Conservation (phyloP, 2,329 filamentous ascomycete species). For the Tolypocladium ophioglossoides region DNA sequence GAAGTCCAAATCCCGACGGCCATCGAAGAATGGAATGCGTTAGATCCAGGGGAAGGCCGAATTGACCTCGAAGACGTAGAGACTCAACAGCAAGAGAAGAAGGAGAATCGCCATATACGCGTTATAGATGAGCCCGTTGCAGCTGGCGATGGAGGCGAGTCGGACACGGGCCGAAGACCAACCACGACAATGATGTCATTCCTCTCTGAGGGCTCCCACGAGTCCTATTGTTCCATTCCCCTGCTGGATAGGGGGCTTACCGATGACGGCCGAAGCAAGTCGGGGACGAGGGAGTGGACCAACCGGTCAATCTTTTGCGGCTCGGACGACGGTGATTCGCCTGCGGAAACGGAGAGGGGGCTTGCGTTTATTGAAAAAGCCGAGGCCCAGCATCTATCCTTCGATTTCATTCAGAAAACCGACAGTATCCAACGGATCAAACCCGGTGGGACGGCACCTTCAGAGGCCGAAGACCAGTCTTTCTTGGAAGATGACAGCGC, state of each 20-base stretch:
- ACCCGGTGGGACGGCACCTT: conserved; percentile 21
- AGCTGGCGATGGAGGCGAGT: conserved; percentile 2
- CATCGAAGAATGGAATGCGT: background rate
- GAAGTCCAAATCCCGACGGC: background rate
- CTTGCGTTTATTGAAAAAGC: conserved; percentile 5
- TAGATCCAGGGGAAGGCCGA: background rate
- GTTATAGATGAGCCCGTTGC: conserved; percentile 30
- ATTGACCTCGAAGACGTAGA: background rate
- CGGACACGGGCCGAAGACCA: conserved; percentile 14
- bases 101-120: conserved; percentile 34
- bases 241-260: conserved; percentile 58
- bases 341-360: conserved; percentile 10
- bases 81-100: conserved; percentile 25
- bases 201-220: conserved; percentile 52
- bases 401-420: conserved; percentile 43
- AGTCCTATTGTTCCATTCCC: conserved; percentile 68
- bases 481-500: conserved; percentile 42
- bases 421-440: conserved; percentile 37
- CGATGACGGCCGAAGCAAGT: conserved; percentile 36
- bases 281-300: conserved; percentile 37
- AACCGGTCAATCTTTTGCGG: conserved; percentile 43
- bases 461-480: conserved; percentile 24
- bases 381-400: conserved; percentile 32
- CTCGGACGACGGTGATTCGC: conserved; percentile 27
- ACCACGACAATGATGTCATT: conserved; percentile 33